Conservation (phyloP, 495 filamentous ascomycete genomes). For the Clavariopsis aquatica region DNA sequence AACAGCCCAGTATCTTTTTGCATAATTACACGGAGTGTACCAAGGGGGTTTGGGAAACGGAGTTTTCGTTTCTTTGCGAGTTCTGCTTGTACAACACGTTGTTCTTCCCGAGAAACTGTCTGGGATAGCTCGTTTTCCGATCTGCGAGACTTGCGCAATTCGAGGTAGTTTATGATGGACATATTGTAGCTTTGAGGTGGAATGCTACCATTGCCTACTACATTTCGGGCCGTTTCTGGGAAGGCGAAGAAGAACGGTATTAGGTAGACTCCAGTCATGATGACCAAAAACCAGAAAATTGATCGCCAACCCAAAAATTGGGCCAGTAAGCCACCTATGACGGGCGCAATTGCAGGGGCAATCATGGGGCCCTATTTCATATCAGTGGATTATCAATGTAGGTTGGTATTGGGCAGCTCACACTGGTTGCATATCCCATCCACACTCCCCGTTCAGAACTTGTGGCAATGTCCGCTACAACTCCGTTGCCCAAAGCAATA, state of each 20-base stretch:
- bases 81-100: slow-evolving; percentile 33
- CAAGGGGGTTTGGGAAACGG: slow-evolving; percentile 68
- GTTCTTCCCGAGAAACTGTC: slow-evolving; percentile 26
- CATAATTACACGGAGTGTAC: slow-evolving; percentile 63
- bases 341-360: slow-evolving; percentile 39
- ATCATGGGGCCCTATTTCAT: slow-evolving; percentile 37
- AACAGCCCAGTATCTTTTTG: slow-evolving; percentile 66
- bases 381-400: background rate
- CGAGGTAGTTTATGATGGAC: slow-evolving; percentile 46
- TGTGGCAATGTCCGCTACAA: slow-evolving; percentile 46
- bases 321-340: slow-evolving; percentile 41
- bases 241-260: slow-evolving; percentile 38
- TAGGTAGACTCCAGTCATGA: slow-evolving; percentile 44
- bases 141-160: slow-evolving; percentile 29
- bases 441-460: slow-evolving; percentile 44
- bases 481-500: slow-evolving; percentile 43
- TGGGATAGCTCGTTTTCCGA: slow-evolving; percentile 38
- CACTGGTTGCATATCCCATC: slow-evolving; percentile 44
- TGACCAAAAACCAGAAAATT: slow-evolving; percentile 45
- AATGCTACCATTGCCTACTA: slow-evolving; percentile 47
- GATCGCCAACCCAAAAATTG: slow-evolving; percentile 42
- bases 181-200: slow-evolving; percentile 47
- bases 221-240: slow-evolving; percentile 35
- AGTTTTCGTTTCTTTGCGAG: slow-evolving; percentile 53
- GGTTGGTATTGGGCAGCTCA: background rate